These are phyloP conservation scores for Metschnikowia lachancei DNA, from an alignment of 805 yeast genomes.

Conservation along the genomic window DNA sequence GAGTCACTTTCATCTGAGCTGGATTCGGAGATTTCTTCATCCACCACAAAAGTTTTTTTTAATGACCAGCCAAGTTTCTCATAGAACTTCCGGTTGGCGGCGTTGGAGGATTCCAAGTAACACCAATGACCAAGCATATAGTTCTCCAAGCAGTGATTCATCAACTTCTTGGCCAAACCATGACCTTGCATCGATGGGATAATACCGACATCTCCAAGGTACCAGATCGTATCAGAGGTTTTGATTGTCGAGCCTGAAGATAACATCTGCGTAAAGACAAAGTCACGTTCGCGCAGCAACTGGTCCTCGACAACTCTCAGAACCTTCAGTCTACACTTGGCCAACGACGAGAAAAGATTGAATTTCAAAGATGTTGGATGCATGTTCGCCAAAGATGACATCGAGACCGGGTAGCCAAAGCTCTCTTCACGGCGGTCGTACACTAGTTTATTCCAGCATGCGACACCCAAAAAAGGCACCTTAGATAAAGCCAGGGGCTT, in stretches of 20 bases:
- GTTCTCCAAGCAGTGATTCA: conserved; percentile 49
- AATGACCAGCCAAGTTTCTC: conserved; percentile 50
- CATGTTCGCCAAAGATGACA: conserved; percentile 25
- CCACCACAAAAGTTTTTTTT: conserved; percentile 32
- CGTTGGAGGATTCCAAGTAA: conserved; percentile 58
- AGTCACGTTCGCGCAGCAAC: conserved; percentile 43
- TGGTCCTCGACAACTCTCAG: conserved; percentile 50
- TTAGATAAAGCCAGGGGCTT: conserved; percentile 25
- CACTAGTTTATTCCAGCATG: conserved; percentile 43
- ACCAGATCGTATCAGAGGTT: conserved; percentile 47
- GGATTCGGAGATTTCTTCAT: conserved; percentile 21
- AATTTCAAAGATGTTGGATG: conserved; percentile 37
- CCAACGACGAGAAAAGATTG: conserved; percentile 34
- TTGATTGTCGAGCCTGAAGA: conserved; percentile 30
- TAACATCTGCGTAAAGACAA: conserved; percentile 32
- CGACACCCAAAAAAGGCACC: conserved; percentile 52
- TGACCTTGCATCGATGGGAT: conserved; percentile 57
- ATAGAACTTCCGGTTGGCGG: conserved; percentile 51
- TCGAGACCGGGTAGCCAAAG: conserved; percentile 21
- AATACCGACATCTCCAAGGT: conserved; percentile 57
- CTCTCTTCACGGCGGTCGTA: conserved; percentile 23
- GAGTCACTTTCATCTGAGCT: conserved; percentile 19
- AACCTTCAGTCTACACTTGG: conserved; percentile 50
- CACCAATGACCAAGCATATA: conserved; percentile 38
- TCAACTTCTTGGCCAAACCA: conserved; percentile 52